A percentile compares a stretch with the other conserved stretches of the same genome.
Conservation (phyloP, 2,329 filamentous ascomycete species). For the Fusarium algeriense region DNA sequence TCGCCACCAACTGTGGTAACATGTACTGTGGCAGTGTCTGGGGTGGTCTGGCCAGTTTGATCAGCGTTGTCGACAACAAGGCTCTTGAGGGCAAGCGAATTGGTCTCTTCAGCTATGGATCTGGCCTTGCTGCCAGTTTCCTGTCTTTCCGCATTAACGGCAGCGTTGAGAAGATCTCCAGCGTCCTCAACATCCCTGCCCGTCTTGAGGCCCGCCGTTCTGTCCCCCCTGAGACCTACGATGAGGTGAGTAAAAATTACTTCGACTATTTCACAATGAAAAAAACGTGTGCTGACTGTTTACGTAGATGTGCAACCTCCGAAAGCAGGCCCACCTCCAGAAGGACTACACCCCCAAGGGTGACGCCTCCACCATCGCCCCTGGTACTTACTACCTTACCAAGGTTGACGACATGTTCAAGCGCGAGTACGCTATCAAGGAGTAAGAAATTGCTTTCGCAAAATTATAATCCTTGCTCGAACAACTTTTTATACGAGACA, state of each 20-base stretch:
- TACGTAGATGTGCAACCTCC: slow-evolving; percentile 78
- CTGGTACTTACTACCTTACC: slow-evolving; percentile 82
- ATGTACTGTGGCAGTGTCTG: slow-evolving; percentile 80
- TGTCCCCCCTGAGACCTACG: slow-evolving; percentile 79
- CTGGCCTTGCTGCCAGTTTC: slow-evolving; percentile 78
- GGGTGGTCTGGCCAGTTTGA: slow-evolving; percentile 78
- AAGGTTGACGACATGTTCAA: slow-evolving; percentile 89
- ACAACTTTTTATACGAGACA: slow-evolving; percentile 24
- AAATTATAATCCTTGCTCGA: slow-evolving; percentile 31
- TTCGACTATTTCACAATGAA: background rate
- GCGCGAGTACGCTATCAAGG: slow-evolving; percentile 81
- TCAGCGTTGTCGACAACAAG: slow-evolving; percentile 73
- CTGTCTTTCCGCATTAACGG: slow-evolving; percentile 80
- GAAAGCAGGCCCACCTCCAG: slow-evolving; percentile 85
- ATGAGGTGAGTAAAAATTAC: slow-evolving; percentile 67
- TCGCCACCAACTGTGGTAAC: slow-evolving; percentile 80
- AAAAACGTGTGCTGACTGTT: slow-evolving; percentile 37
- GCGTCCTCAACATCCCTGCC: slow-evolving; percentile 76
- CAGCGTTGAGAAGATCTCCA: slow-evolving; percentile 74
- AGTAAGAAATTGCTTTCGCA: slow-evolving; percentile 57
- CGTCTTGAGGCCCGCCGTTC: slow-evolving; percentile 74
- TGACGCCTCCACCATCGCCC: slow-evolving; percentile 72
- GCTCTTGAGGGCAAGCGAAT: slow-evolving; percentile 78
- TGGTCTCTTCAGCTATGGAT: slow-evolving; percentile 83
- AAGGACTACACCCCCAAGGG: slow-evolving; percentile 81